Base-by-base conservation (phyloP, 768 basidiomycete species). In the Hypholoma fasciculare region DNA sequence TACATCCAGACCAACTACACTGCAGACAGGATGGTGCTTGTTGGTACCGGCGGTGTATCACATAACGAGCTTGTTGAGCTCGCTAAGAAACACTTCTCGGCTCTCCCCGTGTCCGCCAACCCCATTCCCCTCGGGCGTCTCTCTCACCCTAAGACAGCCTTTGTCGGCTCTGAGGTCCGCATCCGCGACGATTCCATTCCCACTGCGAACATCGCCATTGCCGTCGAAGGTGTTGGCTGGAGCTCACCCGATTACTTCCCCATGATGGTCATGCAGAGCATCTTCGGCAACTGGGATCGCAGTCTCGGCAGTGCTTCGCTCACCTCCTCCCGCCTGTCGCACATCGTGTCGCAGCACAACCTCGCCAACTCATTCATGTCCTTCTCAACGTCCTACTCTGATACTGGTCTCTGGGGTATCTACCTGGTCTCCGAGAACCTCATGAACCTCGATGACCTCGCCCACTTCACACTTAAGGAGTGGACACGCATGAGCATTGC, bases 281-380 rank as follows among this genome's bases (percentile, higher is more conserved):
- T 98, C 76, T 90, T 98, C 76, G 97, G 97, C 62, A 99, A 98
- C 85, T 99, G 97, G 97, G 96, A 99, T 72, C 87, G 97, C 65
- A 92, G 90, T 48, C 87, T 98, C 66, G 97, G 96, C 65, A 86
- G 94, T 49, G 89, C 93, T 2, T 83, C 93, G 20, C 81, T 97
- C 54, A 86, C 96, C 62, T 94, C 92, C 59, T 97, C 94, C 52
- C 87, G 90, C 52, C 88, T 99, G 54, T 92, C 91, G 23, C 90
- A 96, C 74, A 90, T 94, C 73, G 82, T 98, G 67, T 92, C 94
- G 38, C 80, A 83, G 54, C 88, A 98, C 84, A 92, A 93, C 82
- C 93, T 98, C 70, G 97, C 97, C 69, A 99, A 98, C 82, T 94
- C 90, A 58, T 99, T 92, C 89, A 96, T 98, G 93, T 93, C 91